Percentiles rank a stretch among this genome's conserved stretches.
Conservation (phyloP, 2,329 filamentous ascomycete genomes). For the Coniochaeta sp. region DNA sequence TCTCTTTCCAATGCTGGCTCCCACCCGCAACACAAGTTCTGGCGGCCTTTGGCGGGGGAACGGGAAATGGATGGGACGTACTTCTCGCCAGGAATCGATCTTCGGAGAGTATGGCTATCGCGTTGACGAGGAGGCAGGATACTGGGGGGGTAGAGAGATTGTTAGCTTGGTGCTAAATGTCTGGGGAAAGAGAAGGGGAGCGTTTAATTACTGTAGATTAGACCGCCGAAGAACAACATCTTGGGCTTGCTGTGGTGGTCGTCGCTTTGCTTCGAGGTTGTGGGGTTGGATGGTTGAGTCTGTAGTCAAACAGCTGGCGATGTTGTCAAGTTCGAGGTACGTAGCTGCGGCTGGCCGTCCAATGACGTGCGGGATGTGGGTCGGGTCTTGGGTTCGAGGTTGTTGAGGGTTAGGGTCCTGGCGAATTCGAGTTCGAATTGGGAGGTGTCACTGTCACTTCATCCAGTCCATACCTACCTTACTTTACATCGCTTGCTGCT, state of each 20-base stretch:
- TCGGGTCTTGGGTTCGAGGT: no score
- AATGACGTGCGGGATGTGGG: neutral
- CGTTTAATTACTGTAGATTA: constrained; percentile 21
- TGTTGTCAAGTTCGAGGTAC: neutral
- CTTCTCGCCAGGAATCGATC: constrained; percentile 72
- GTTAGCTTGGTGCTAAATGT: constrained; percentile 5
- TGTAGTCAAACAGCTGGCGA: neutral
- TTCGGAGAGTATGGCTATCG: constrained; percentile 69
- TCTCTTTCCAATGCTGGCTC: no score
- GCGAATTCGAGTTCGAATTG: no score
- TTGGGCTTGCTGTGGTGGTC: constrained; percentile 7
- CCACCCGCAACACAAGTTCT: no score
- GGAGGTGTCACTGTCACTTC: no score
- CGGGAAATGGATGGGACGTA: constrained; percentile 38
- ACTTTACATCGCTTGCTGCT: no score
- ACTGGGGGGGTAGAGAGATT: constrained; percentile 44
- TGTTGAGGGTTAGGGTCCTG: no score
- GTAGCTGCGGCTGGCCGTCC: neutral
- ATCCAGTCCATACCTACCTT: no score
- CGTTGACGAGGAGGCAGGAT: constrained; percentile 83
- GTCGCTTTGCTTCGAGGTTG: neutral
- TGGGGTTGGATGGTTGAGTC: no score
- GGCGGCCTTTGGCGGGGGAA: no score
- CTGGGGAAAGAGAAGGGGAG: neutral
- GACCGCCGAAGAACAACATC: constrained; percentile 23